Conservation (phyloP, 192 early-diverging fungal species). For the Polychytrium aggregatum region DNA sequence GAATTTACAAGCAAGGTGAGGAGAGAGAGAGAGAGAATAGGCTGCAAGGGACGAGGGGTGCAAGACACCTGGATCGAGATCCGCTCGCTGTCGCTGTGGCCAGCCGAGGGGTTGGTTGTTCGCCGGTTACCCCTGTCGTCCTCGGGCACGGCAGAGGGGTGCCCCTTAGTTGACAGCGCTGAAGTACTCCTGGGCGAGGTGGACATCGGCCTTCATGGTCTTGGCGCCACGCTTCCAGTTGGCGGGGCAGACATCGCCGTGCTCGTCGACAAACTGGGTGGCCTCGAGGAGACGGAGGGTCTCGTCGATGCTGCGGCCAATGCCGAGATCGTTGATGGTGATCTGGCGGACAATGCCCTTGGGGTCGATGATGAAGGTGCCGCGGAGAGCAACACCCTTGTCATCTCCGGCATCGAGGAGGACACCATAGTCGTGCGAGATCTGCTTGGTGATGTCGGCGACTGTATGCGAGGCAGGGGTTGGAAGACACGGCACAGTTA, state of each 20-base stretch:
- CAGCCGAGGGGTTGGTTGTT: too few species aligned
- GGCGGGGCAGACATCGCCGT: conserved; percentile 48
- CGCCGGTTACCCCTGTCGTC: too few species aligned
- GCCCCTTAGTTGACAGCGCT: neutral
- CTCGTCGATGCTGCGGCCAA: conserved; percentile 56
- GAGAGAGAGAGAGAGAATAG: too few species aligned
- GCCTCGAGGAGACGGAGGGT: conserved; percentile 50
- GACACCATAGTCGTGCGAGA: conserved; percentile 42
- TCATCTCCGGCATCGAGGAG: conserved; percentile 25
- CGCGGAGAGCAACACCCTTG: conserved; percentile 31
- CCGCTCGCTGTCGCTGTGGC: too few species aligned
- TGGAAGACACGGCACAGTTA: neutral
- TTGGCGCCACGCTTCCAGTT: conserved; percentile 38
- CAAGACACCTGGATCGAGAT: too few species aligned
- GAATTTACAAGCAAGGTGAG: too few species aligned
- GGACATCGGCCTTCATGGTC: conserved; percentile 35
- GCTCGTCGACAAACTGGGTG: conserved; percentile 45
- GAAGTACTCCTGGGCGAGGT: conserved; percentile 33
- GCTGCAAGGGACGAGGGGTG: too few species aligned
- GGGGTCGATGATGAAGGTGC: conserved; percentile 39
- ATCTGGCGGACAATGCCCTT: conserved; percentile 45
- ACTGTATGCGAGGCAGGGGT: conserved; percentile 13
- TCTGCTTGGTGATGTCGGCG: conserved; percentile 39
- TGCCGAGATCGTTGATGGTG: conserved; percentile 41
- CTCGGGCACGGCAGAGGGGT: too few species aligned